phyloP scores from a whole-genome alignment of 2,329 filamentous ascomycete species.

The Aspergillus pseudoglaucus region DNA sequence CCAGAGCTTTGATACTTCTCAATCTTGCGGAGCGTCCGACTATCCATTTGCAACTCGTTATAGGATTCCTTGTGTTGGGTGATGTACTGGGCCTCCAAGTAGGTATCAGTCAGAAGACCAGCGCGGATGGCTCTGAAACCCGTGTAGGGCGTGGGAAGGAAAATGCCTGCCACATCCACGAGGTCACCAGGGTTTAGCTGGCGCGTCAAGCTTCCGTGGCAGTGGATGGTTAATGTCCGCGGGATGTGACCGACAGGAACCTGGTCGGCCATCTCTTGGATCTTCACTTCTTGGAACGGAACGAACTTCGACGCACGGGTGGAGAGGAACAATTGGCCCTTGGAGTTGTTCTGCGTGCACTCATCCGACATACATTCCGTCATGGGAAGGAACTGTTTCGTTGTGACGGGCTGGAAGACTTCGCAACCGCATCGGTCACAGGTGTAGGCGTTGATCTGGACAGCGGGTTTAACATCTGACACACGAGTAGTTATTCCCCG shows the following conservation, averaged over 20 bases:
- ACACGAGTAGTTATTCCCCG: conserved; percentile 91
- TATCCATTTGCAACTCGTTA: conserved; percentile 80
- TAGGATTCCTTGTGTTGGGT: conserved; percentile 98
- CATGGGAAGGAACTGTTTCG: conserved; percentile 84
- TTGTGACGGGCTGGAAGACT: conserved; percentile 91
- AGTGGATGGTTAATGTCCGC: conserved; percentile 80
- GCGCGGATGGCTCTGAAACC: conserved; percentile 96
- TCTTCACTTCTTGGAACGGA: conserved; percentile 96
- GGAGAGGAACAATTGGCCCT: conserved; percentile 87
- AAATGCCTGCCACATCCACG: conserved; percentile 89
- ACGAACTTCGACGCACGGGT: conserved; percentile 95
- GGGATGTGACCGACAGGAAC: conserved; percentile 97
- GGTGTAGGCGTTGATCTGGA: conserved; percentile 97
- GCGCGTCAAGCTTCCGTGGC: conserved; percentile 77
- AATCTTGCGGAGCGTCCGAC: conserved; percentile 72
- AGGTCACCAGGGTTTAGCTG: conserved; percentile 90
- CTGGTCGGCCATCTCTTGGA: conserved; percentile 98
- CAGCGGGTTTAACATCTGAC: conserved; percentile 93
- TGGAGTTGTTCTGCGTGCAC: conserved; percentile 82
- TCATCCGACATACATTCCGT: conserved; percentile 83
- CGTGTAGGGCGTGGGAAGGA: conserved; percentile 96
- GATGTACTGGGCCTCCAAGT: conserved; percentile 88
- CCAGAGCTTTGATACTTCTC: conserved; percentile 77
- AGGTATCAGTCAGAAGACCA: conserved; percentile 93
- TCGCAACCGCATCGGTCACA: conserved; percentile 95